phyloP scores from a whole-genome alignment of 2,329 filamentous ascomycete genomes.

The Penicillium digitatum region DNA sequence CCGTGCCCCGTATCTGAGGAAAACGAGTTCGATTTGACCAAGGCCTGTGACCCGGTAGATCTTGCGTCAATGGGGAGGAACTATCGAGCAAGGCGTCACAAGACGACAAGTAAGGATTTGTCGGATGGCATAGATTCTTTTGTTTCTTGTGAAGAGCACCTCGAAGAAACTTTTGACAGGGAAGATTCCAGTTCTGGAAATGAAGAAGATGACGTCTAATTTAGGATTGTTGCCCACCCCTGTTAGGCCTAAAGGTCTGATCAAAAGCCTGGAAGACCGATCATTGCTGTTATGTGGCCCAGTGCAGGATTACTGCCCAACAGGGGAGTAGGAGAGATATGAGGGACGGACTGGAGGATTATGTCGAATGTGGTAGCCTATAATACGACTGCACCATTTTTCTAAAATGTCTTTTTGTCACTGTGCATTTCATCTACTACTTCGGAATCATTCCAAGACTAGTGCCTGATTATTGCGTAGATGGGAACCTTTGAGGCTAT shows the following conservation, averaged over 20 bases:
- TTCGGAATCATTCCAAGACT: neutral
- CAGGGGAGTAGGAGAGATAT: neutral
- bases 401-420: neutral
- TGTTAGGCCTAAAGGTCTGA: neutral
- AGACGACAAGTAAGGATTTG: neutral
- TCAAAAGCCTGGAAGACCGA: neutral
- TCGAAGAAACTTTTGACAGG: neutral
- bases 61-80: constrained; percentile 1
- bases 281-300: neutral
- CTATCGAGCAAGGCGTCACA: constrained; percentile 10
- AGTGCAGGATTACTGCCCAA: neutral
- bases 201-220: neutral
- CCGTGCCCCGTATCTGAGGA: neutral
- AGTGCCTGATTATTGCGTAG: neutral
- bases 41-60: constrained; percentile 15
- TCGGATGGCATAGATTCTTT: neutral
- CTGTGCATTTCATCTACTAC: neutral
- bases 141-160: neutral
- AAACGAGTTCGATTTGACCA: constrained; percentile 8
- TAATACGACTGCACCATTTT: neutral
- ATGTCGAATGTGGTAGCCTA: neutral
- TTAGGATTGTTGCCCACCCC: neutral
- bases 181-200: neutral
- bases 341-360: neutral
- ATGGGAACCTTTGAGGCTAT: neutral